Evolutionary conservation across 106 monocot species (phyloP), one percentile per base, ranked within the genome.

Genomic region (Dendrobium huoshanense): DNA sequence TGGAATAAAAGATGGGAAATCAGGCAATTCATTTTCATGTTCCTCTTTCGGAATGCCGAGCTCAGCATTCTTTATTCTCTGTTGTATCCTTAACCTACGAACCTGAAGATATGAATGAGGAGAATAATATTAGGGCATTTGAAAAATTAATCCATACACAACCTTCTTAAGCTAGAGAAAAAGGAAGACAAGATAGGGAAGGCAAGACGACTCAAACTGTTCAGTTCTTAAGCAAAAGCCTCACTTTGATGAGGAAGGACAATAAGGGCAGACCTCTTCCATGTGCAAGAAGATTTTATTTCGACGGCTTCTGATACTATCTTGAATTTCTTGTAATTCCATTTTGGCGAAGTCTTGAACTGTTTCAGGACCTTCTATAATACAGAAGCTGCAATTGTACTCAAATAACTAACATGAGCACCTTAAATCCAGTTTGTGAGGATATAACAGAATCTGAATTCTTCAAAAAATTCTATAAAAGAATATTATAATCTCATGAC

Each of bases 221-320:
- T 92, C 88, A 95, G 84, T 65, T 92, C 92, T 58, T 86, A 90
- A 61, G 19, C 61, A 79, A 95, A 94, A 78, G 90, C 92, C 72
- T 95, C 85, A 79, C 87, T 87, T 61, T 92, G 81, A 92, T 90
- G 24, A 90, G 88, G 67, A 92, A 92, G 87, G 89, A 5, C 20
- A 80, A 83, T 20, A 49, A 58, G 8, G 40, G 64, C 75, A 56
- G 29, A 98, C 98, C 91, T 98, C 98, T 85, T 98, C 98, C 98
- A 98, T 98, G 77, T 91, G 98, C 83, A 95, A 83, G 85, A 98
- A 98, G 42, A 98, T 98, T 91, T 98, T 98, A 80, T 98, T 98
- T 77, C 98, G 77, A 8, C 98, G 86, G 78, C 98, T 95, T 81
- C 79, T 89, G 33, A 98, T 98, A 45, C 95, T 94, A 74, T 98